These are phyloP conservation scores for Amylocystis lapponica DNA, from an alignment of 768 basidiomycete species.

Conservation along the genomic window DNA sequence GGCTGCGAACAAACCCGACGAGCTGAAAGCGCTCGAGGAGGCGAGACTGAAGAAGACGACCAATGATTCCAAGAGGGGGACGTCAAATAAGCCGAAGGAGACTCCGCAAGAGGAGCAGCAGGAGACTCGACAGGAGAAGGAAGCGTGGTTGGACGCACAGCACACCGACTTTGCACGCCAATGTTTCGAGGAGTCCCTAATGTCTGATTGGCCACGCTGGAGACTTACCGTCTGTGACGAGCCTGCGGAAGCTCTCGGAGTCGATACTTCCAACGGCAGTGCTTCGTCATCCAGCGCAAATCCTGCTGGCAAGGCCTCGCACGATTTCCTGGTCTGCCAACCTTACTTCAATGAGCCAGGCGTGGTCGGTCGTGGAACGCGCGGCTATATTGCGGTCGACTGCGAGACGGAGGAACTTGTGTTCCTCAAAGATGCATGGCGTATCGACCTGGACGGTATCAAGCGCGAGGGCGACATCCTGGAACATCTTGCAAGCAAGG, in stretches of 20 bases:
- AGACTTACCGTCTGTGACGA: too few species aligned
- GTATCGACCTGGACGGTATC: background rate
- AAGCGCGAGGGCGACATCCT: constrained; percentile 3
- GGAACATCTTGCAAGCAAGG: background rate
- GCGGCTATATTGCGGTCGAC: constrained; percentile 8
- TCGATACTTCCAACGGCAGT: constrained; percentile 1
- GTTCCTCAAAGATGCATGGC: constrained; percentile 10
- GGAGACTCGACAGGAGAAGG: background rate
- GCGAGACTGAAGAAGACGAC: background rate
- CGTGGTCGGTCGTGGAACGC: background rate
- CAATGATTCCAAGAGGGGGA: background rate
- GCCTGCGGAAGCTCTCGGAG: background rate
- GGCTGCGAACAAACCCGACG: too few species aligned
- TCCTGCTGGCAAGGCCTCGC: too few species aligned
- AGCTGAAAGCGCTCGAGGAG: background rate
- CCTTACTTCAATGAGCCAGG: constrained; percentile 1
- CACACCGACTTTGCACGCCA: too few species aligned
- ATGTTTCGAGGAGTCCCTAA: too few species aligned
- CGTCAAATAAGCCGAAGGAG: background rate
- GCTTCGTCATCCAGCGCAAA: background rate
- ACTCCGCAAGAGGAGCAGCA: background rate
- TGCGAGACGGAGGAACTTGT: background rate
- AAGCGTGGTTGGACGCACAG: too few species aligned
- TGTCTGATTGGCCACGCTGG: too few species aligned
- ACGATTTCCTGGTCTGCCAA: constrained; percentile 1